A percentile compares a stretch with the other conserved stretches of the same genome.
These are phyloP conservation scores for Boletus fagicola DNA, from an alignment of 768 basidiomycete genomes.

Conservation along the genomic window DNA sequence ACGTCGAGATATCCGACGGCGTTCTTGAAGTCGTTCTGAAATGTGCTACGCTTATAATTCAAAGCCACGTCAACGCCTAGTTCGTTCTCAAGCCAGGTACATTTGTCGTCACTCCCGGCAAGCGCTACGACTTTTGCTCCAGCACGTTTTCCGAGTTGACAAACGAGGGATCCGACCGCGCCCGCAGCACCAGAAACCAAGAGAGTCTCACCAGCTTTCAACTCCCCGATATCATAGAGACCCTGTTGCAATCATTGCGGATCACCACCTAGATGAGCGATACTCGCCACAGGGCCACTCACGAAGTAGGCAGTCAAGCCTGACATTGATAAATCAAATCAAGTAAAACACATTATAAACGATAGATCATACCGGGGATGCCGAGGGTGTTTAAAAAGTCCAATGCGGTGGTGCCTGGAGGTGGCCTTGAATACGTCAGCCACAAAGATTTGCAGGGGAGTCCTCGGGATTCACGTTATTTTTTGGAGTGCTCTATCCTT, in stretches of 20 bases:
- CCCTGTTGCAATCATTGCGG: slow-evolving; percentile 48
- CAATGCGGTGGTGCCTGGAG: slow-evolving; percentile 58
- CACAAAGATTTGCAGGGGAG: not conserved
- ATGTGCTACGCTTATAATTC: slow-evolving; percentile 82
- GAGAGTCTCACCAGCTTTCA: slow-evolving; percentile 83
- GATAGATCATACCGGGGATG: slow-evolving; percentile 50
- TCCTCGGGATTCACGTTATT: slow-evolving; percentile 48
- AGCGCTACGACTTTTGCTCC: slow-evolving; percentile 87
- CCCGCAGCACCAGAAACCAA: slow-evolving; percentile 92
- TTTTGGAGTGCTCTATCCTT: slow-evolving; percentile 50
- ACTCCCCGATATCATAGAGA: slow-evolving; percentile 71
- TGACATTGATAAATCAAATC: slow-evolving; percentile 26
- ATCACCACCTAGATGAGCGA: slow-evolving; percentile 4
- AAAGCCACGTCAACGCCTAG: slow-evolving; percentile 79
- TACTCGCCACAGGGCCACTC: slow-evolving; percentile 22
- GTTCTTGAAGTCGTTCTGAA: slow-evolving; percentile 68
- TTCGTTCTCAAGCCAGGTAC: slow-evolving; percentile 79
- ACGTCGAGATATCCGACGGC: slow-evolving; percentile 76
- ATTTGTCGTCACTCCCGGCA: slow-evolving; percentile 83
- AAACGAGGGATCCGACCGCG: slow-evolving; percentile 78
- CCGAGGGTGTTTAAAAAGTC: slow-evolving; percentile 87
- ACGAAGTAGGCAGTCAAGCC: slow-evolving; percentile 92
- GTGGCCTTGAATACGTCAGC: slow-evolving; percentile 39
- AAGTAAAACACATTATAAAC: not conserved
- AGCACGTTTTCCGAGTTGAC: slow-evolving; percentile 76